Evolutionary conservation across 129 eudicot genomes (phyloP).

Genomic region (Lonicera japonica): DNA sequence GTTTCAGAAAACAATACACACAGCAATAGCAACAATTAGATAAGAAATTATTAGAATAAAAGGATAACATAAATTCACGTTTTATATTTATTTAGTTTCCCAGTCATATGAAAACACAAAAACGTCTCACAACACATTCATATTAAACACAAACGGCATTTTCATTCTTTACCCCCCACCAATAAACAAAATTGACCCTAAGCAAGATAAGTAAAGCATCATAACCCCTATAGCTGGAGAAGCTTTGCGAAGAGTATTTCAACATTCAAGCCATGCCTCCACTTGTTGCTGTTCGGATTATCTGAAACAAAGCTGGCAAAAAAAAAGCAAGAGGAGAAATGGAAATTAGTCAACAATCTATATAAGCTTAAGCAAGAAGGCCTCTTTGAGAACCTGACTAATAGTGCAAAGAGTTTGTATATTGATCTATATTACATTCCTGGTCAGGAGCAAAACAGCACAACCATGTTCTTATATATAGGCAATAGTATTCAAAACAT

Average conservation of each 20-base stretch:
- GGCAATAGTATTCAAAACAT: too few relatives aligned
- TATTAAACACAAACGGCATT: background rate
- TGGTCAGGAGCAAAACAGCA: too few relatives aligned
- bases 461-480: too few relatives aligned
- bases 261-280: conserved; percentile 52
- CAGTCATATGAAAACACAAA: conserved; percentile 12
- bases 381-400: too few relatives aligned
- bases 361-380: too few relatives aligned
- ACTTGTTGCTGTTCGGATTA: conserved; percentile 60
- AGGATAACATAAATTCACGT: background rate
- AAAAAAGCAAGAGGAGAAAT: conserved; percentile 6
- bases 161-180: conserved; percentile 6
- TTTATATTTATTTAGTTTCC: background rate
- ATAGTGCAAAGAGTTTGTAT: too few relatives aligned
- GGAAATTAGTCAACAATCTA: background rate
- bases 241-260: background rate
- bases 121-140: conserved; percentile 7
- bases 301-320: conserved; percentile 58
- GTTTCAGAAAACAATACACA: background rate
- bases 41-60: background rate
- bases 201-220: conserved; percentile 3
- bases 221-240: conserved; percentile 4
- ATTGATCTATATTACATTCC: too few relatives aligned
- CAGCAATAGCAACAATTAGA: background rate
- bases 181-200: conserved; percentile 2